These are phyloP conservation scores for Blastobotrys petasosporus DNA, from an alignment of 1,139 yeast species.

Conservation along the genomic window DNA sequence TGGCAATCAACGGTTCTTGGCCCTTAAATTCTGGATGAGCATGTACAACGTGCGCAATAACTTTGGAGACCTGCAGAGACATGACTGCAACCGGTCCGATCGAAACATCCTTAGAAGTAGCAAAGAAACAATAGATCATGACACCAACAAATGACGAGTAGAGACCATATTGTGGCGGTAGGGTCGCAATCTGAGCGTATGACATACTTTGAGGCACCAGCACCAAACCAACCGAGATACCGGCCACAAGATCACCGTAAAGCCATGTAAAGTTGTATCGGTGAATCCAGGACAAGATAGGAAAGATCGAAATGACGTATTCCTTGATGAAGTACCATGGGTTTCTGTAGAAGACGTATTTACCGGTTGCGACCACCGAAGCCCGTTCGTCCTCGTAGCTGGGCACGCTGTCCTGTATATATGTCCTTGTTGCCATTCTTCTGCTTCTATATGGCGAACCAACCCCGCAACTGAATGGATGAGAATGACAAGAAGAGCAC, in stretches of 20 bases:
- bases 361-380: slow-evolving; percentile 12
- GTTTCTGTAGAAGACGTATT: slow-evolving; percentile 11
- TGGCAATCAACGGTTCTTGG: slow-evolving; percentile 50
- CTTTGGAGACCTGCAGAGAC: slow-evolving; percentile 82
- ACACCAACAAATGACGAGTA: slow-evolving; percentile 93
- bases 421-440: background rate
- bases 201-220: slow-evolving; percentile 96
- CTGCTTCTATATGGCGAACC: no score
- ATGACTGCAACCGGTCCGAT: slow-evolving; percentile 97
- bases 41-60: slow-evolving; percentile 57
- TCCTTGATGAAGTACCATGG: slow-evolving; percentile 28
- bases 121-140: slow-evolving; percentile 79
- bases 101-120: slow-evolving; percentile 91
- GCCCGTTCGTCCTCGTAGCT: slow-evolving; percentile 20
- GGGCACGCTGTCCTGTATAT: slow-evolving; percentile 9
- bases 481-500: background rate
- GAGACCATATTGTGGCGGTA: slow-evolving; percentile 77
- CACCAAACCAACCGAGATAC: slow-evolving; percentile 88
- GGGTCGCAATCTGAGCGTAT: slow-evolving; percentile 80
- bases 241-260: slow-evolving; percentile 80
- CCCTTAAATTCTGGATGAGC: slow-evolving; percentile 40
- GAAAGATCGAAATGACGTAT: slow-evolving; percentile 65
- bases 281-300: slow-evolving; percentile 73
- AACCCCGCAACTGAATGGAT: no score
- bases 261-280: slow-evolving; percentile 79